Conservation (phyloP, 1,284 basidiomycete genomes). For the Pseudozyma tsukubaensis region DNA sequence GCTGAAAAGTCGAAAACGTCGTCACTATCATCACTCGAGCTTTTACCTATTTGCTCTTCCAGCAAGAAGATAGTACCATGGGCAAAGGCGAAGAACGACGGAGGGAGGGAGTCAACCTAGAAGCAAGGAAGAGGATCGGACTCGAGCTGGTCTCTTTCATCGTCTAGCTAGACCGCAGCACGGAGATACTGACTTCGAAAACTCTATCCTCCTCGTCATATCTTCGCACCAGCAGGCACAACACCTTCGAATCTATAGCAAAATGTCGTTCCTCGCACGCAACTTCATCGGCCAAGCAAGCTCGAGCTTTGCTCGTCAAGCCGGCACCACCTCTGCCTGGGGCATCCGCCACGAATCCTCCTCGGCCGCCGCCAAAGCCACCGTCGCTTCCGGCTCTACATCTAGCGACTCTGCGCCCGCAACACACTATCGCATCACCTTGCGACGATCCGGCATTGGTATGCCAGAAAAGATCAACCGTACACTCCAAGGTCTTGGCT, state of each 20-base stretch:
- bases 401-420: constrained; percentile 51
- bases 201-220: too few species aligned
- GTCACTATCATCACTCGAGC: constrained; percentile 1
- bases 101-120: background rate
- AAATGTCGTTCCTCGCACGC: constrained; percentile 42
- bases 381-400: constrained; percentile 25
- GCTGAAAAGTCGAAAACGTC: constrained; percentile 44
- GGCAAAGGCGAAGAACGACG: background rate
- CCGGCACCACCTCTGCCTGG: constrained; percentile 27
- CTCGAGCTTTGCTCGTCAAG: constrained; percentile 26
- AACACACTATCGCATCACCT: constrained; percentile 85
- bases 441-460: constrained; percentile 83
- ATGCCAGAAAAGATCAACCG: constrained; percentile 78
- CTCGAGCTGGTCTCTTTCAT: too few species aligned
- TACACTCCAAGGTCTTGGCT: constrained; percentile 80
- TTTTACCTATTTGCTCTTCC: background rate
- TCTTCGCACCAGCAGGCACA: background rate
- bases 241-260: constrained; percentile 1
- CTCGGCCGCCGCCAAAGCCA: constrained; percentile 18
- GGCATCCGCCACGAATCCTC: constrained; percentile 48
- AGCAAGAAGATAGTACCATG: background rate
- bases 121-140: too few species aligned
- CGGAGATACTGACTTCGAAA: too few species aligned
- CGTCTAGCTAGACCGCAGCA: too few species aligned
- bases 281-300: constrained; percentile 38